Conservation (phyloP, 495 filamentous ascomycete species). For the Penicillium crystallinum region DNA sequence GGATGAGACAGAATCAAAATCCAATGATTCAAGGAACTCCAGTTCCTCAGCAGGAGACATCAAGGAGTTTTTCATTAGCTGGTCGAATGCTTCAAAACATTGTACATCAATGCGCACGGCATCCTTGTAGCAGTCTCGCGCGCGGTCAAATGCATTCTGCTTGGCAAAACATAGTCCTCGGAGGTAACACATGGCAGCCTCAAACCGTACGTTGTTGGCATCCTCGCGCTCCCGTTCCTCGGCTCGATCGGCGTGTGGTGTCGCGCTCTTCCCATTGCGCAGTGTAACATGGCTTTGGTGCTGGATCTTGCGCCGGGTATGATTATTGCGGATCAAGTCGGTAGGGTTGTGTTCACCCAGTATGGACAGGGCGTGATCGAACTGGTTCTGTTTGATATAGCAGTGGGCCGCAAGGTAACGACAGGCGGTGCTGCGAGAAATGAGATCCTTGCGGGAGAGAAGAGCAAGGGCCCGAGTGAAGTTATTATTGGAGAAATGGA, state of each 20-base stretch:
- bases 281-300: conserved; percentile 47
- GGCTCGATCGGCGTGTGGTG: conserved; percentile 49
- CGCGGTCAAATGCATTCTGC: conserved; percentile 94
- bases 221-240: conserved; percentile 65
- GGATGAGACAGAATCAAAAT: conserved; percentile 75
- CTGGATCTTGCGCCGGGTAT: conserved; percentile 57
- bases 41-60: conserved; percentile 98
- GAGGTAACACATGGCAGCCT: conserved; percentile 96
- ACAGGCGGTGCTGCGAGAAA: conserved; percentile 76
- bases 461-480: conserved; percentile 84
- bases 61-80: conserved; percentile 93
- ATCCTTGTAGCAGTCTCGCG: conserved; percentile 97
- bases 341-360: conserved; percentile 89
- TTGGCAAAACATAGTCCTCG: conserved; percentile 92
- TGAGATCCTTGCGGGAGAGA: conserved; percentile 76
- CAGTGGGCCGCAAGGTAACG: conserved; percentile 90
- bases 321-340: conserved; percentile 69
- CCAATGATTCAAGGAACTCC: conserved; percentile 82
- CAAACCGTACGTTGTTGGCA: conserved; percentile 69
- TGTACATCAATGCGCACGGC: conserved; percentile 95
- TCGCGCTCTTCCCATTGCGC: conserved; percentile 40
- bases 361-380: conserved; percentile 79
- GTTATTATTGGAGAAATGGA: conserved; percentile 91
- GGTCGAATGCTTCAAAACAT: conserved; percentile 96
- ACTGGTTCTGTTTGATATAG: conserved; percentile 83